phyloP scores from a whole-genome alignment of 1,284 basidiomycete species.

The Leccinum angustisporum region DNA sequence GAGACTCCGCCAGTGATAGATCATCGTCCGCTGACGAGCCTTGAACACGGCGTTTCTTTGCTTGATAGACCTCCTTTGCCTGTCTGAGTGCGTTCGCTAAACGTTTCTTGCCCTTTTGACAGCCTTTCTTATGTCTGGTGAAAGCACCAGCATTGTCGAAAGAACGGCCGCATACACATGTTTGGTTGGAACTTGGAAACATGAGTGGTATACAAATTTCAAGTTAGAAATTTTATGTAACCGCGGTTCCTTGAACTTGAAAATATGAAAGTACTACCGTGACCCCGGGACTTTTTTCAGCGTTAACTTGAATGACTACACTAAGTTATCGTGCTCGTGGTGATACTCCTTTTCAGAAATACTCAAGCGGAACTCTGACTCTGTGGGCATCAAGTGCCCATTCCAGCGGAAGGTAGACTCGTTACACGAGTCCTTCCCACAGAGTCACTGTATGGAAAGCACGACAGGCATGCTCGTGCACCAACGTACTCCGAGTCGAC shows the following conservation, averaged over 20 bases:
- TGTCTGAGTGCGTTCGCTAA: background rate
- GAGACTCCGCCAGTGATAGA: no score
- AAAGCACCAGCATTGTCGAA: background rate
- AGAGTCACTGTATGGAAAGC: background rate
- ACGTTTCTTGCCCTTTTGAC: background rate
- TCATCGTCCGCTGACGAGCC: background rate
- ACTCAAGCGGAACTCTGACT: constrained; percentile 46
- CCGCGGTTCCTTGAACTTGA: no score
- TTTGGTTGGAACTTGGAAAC: background rate
- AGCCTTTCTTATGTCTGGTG: background rate
- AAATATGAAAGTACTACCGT: no score
- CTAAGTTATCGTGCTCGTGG: constrained; percentile 46
- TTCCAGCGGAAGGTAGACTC: constrained; percentile 50
- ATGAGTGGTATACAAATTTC: background rate
- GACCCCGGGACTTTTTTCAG: no score
- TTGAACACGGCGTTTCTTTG: background rate
- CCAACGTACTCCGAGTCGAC: constrained; percentile 42
- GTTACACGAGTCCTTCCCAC: background rate
- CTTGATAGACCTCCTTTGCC: background rate
- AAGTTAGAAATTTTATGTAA: background rate
- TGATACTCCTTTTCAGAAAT: constrained; percentile 48
- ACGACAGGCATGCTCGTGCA: constrained; percentile 28
- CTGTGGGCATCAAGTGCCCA: constrained; percentile 31
- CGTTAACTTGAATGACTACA: no score
- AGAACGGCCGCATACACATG: background rate